These are phyloP conservation scores for Uromyces viciae-fabae DNA, from an alignment of 1,284 basidiomycete species.

Conservation along the genomic window DNA sequence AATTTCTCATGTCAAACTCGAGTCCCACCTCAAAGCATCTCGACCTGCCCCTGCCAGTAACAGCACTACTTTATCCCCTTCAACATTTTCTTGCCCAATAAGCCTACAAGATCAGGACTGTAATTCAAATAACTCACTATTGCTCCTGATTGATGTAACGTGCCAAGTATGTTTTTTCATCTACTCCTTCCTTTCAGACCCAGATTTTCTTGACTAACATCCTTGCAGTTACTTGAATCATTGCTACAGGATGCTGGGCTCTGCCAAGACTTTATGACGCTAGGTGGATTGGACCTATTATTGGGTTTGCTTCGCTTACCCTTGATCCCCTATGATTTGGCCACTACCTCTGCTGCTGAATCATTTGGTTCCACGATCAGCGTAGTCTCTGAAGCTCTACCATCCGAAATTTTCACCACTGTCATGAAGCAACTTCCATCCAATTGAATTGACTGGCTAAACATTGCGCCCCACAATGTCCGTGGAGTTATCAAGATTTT, in stretches of 20 bases:
- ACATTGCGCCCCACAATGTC: conserved; percentile 66
- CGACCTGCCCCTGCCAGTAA: not conserved
- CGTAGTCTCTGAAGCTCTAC: conserved; percentile 79
- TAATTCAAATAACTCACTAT: conserved; percentile 64
- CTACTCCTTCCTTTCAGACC: not conserved
- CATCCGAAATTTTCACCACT: conserved; percentile 69
- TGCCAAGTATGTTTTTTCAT: conserved; percentile 40
- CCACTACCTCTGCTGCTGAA: conserved; percentile 72
- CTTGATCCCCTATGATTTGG: conserved; percentile 84
- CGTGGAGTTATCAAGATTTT: conserved; percentile 71
- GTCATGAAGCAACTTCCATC: conserved; percentile 69
- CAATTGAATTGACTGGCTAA: conserved; percentile 74
- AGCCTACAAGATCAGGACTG: conserved; percentile 44
- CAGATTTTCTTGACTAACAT: not conserved
- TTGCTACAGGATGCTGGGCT: conserved; percentile 82
- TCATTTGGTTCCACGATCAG: conserved; percentile 83
- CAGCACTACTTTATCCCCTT: too few relatives aligned
- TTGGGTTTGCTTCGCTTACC: conserved; percentile 75
- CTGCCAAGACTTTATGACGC: conserved; percentile 82
- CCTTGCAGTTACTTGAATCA: conserved; percentile 75
- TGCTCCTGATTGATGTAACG: conserved; percentile 59
- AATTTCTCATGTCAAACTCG: conserved; percentile 56
- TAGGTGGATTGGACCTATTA: conserved; percentile 71
- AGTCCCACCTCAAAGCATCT: not conserved
- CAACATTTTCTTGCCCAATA: conserved; percentile 12